Evolutionary conservation across 805 yeast species (phyloP), one percentile per base, ranked within the genome.

Genomic region (Zygotorulaspora sp.): DNA sequence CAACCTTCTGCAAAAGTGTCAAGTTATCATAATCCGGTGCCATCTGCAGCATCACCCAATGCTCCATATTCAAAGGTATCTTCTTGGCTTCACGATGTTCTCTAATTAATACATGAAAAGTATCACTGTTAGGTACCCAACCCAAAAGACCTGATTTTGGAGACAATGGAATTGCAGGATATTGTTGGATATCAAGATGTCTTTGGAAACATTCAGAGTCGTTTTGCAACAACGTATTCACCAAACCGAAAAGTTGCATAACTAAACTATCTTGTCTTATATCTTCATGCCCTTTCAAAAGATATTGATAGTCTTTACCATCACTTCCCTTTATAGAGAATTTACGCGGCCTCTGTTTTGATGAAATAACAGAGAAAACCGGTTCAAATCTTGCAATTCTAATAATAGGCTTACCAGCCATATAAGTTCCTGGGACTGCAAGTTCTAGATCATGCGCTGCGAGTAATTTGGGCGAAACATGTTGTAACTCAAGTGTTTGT

Each of bases 101-200:
- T 44, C 88, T 75, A 38, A 92, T 90, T 46, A 92, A 70, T 5
- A 82, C 89, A 61, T 92, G 97, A 76, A 92, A 83, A 0, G 99
- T 92, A 55, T 94, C 98, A 53, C 95, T 83, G 59, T 92, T 90
- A 5, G 95, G 92, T 32, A 92, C 98, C 97, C 97, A 92, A 1
- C 97, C 96, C 30, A 92, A 65, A 35, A 92, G 62, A 45, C 99
- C 99, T n/a, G 95, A 86, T 53, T 86, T 88, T 16, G 98, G 99
- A 2, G 97, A 88, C 31, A 92, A 65, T 6, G 99, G 98, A 52
- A 86, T 90, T 0, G 96, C 97, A 0, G 96, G 82, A 65, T 78
- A 92, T 47, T 80, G 81, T 54, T 88, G 96, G 44, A 92, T 88
- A 57, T 85, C 94, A 65, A 92, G 71, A 60, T 92, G 97, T 47